Evolutionary conservation across 1,139 yeast species (phyloP).

Genomic region (Kodamaea fungicola): DNA sequence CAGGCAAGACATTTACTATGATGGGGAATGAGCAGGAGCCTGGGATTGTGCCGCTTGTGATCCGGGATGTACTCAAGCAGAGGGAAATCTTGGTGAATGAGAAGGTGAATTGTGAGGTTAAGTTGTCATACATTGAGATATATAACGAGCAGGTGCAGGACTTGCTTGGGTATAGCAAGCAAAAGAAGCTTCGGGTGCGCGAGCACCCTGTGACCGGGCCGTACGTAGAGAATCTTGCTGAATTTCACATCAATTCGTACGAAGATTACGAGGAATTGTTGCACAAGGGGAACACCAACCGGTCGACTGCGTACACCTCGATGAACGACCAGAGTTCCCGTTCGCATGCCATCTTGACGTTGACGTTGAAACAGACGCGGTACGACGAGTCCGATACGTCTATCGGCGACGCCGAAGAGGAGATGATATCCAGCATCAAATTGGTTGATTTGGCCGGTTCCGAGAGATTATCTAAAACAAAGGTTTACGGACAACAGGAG

Average conservation of each 20-base stretch:
- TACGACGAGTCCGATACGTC: slow-evolving; percentile 18
- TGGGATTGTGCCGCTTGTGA: slow-evolving; percentile 61
- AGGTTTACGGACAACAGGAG: slow-evolving; percentile 54
- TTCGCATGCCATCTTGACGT: slow-evolving; percentile 74
- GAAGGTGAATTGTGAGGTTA: slow-evolving; percentile 49
- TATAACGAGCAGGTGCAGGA: slow-evolving; percentile 72
- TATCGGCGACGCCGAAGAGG: slow-evolving; percentile 52
- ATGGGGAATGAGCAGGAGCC: slow-evolving; percentile 53
- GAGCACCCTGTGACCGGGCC: slow-evolving; percentile 65
- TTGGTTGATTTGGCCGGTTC: slow-evolving; percentile 83
- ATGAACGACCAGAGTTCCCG: slow-evolving; percentile 70
- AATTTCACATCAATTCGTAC: slow-evolving; percentile 40
- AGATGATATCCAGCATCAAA: slow-evolving; percentile 55
- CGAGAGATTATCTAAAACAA: slow-evolving; percentile 63
- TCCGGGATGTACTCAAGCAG: slow-evolving; percentile 49
- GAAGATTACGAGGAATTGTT: slow-evolving; percentile 45
- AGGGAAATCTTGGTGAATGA: slow-evolving; percentile 38
- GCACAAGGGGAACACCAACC: slow-evolving; percentile 42
- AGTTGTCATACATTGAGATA: slow-evolving; percentile 64
- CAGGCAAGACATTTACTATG: slow-evolving; percentile 74
- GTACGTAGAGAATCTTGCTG: slow-evolving; percentile 62
- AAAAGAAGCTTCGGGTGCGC: slow-evolving; percentile 45
- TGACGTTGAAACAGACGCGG: slow-evolving; percentile 56
- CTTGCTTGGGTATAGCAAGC: slow-evolving; percentile 30
- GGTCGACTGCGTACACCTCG: slow-evolving; percentile 68